Base-by-base conservation (phyloP, 139 green algal species). In the Coelastrella sp. region DNA sequence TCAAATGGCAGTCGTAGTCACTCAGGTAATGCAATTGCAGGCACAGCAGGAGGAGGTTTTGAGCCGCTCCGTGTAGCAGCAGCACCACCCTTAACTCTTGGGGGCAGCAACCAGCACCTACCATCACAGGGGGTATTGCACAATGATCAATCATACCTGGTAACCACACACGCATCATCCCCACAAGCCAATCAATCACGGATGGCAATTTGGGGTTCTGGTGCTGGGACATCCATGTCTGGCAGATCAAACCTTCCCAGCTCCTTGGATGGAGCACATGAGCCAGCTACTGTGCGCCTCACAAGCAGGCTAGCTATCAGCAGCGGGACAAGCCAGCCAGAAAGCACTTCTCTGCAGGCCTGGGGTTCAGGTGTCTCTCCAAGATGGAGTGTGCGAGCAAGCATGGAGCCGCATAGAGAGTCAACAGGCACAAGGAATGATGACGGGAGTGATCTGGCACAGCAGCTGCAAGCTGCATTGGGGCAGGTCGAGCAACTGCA, bases 341-440 rank as follows among this genome's bases (percentile, higher is more conserved):
- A 50, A 6, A 69, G 62, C 62, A 69, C 7, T 23, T 4, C 19
- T 21, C 71, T 79, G 9, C 23, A 79, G 25, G 23, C 41, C 1
- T 79, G 71, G 43, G 71, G 71, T 35, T 79, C 71, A 15, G 71
- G 71, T 25, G 62, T 79, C 23, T 32, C 40, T 41, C n/a, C 40
- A 27, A 19, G 25, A 30, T 30, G 45, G 45, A 69, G 5, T 9
- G 30, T n/a, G n/a, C n/a, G n/a, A n/a, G n/a, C n/a, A n/a, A n/a
- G n/a, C n/a, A n/a, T n/a, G n/a, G n/a, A n/a, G n/a, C n/a, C n/a
- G n/a, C n/a, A n/a, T n/a, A n/a, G n/a, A n/a, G n/a, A n/a, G n/a
- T n/a, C n/a, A n/a, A n/a, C n/a, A n/a, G n/a, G n/a, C n/a, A n/a
- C n/a, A n/a, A n/a, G n/a, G n/a, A n/a, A n/a, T n/a, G n/a, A n/a